Evolutionary conservation across 371 early-diverging fungal genomes (phyloP).

Genomic region (Mucor mucedo): DNA sequence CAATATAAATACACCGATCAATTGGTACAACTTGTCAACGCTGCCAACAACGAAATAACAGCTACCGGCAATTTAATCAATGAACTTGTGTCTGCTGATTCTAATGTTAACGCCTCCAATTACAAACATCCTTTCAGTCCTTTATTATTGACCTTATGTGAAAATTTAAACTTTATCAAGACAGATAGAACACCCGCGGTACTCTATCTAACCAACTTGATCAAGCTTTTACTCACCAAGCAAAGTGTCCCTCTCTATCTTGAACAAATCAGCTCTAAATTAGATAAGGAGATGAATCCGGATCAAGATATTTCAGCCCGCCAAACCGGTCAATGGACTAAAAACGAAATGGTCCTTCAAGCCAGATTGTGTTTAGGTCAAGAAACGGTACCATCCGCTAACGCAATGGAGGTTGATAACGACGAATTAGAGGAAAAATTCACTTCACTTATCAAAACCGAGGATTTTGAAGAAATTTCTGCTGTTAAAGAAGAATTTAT

Average conservation of each 20-base stretch:
- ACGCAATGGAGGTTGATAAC: background rate
- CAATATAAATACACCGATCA: constrained; percentile 73
- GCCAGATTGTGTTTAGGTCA: constrained; percentile 22
- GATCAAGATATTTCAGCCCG: background rate
- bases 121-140: constrained; percentile 63
- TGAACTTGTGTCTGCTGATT: constrained; percentile 9
- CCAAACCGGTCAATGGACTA: constrained; percentile 16
- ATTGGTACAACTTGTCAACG: constrained; percentile 39
- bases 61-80: background rate
- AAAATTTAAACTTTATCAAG: constrained; percentile 55
- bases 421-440: background rate
- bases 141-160: constrained; percentile 55
- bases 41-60: constrained; percentile 9
- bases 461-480: constrained; percentile 4
- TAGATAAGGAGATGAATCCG: constrained; percentile 12
- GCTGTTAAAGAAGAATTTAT: constrained; percentile 21
- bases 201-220: constrained; percentile 42
- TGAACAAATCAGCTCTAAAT: constrained; percentile 17
- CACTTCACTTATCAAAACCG: constrained; percentile 12
- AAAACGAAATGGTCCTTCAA: constrained; percentile 27
- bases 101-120: constrained; percentile 6
- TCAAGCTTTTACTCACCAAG: constrained; percentile 40
- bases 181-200: constrained; percentile 44
- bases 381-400: background rate
- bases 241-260: constrained; percentile 43